Percentiles rank a stretch among this genome's conserved stretches.
Evolutionary conservation across 306 rosid species (phyloP).

Genomic region (Acacia confusa): DNA sequence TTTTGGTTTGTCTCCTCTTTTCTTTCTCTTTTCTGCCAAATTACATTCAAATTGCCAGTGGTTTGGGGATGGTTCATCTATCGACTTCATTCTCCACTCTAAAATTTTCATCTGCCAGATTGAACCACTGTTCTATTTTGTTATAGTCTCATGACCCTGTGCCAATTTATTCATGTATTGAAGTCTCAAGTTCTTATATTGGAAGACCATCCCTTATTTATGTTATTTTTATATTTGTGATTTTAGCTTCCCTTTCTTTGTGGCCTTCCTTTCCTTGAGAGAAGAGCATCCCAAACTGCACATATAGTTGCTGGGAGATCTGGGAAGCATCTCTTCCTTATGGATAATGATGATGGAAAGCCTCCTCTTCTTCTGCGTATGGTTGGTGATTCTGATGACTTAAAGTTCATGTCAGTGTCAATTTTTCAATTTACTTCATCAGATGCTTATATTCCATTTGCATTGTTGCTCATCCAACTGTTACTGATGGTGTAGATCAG

Average conservation of each 20-base stretch:
- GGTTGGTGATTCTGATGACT: slow-evolving; percentile 74
- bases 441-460: slow-evolving; percentile 25
- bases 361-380: slow-evolving; percentile 88
- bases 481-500: slow-evolving; percentile 65
- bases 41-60: not conserved
- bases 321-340: slow-evolving; percentile 94
- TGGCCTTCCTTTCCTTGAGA: slow-evolving; percentile 93
- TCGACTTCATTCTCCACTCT: not conserved
- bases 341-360: slow-evolving; percentile 66
- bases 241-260: slow-evolving; percentile 83
- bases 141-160: not conserved
- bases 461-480: slow-evolving; percentile 18
- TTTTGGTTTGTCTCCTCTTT: not conserved
- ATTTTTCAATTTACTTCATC: slow-evolving; percentile 15
- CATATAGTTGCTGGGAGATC: slow-evolving; percentile 91
- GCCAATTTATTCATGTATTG: slow-evolving; percentile 5
- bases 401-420: slow-evolving; percentile 83
- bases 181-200: slow-evolving; percentile 9
- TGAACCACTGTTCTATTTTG: not conserved
- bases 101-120: not conserved
- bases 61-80: slow-evolving; percentile 8
- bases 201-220: slow-evolving; percentile 9
- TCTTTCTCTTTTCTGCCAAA: not conserved
- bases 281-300: slow-evolving; percentile 88
- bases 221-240: slow-evolving; percentile 25